Evolutionary conservation across 1,139 yeast genomes (phyloP).

Genomic region (Nakaseomyces delphensis): DNA sequence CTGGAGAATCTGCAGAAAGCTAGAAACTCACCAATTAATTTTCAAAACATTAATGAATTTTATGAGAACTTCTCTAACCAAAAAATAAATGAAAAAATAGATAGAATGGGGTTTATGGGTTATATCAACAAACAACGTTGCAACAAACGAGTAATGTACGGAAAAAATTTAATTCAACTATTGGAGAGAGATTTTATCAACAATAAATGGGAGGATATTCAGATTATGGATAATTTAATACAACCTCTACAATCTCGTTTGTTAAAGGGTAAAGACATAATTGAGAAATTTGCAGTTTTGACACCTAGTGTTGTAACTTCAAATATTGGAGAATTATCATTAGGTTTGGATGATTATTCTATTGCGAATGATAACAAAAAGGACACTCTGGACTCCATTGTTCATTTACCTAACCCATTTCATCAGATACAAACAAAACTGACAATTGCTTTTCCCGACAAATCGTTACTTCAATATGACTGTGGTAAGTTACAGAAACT

Average conservation of each 20-base stretch:
- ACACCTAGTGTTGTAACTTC: slow-evolving; percentile 81
- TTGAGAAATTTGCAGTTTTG: slow-evolving; percentile 74
- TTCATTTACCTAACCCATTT: slow-evolving; percentile 51
- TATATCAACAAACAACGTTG: slow-evolving; percentile 63
- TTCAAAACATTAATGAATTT: slow-evolving; percentile 45
- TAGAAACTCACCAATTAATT: slow-evolving; percentile 27
- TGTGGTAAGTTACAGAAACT: slow-evolving; percentile 92
- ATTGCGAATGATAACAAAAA: slow-evolving; percentile 22
- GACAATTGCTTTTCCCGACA: slow-evolving; percentile 94
- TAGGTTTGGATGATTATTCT: slow-evolving; percentile 25
- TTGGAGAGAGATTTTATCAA: slow-evolving; percentile 18
- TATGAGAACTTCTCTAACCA: slow-evolving; percentile 47
- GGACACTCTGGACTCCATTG: slow-evolving; percentile 36
- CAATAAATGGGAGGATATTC: slow-evolving; percentile 6
- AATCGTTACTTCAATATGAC: slow-evolving; percentile 82
- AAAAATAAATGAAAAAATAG: slow-evolving; percentile 44
- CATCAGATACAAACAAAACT: slow-evolving; percentile 79
- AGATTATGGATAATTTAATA: slow-evolving; percentile 23
- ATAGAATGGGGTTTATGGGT: slow-evolving; percentile 46
- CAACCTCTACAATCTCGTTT: slow-evolving; percentile 33
- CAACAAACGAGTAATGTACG: slow-evolving; percentile 48
- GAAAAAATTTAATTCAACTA: slow-evolving; percentile 37
- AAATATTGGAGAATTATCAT: slow-evolving; percentile 54
- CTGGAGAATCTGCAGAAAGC: slow-evolving; percentile 19
- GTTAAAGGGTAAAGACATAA: slow-evolving; percentile 38